Evolutionary conservation across 768 basidiomycete genomes (phyloP).

Genomic region (Boletus vinaceobasis): DNA sequence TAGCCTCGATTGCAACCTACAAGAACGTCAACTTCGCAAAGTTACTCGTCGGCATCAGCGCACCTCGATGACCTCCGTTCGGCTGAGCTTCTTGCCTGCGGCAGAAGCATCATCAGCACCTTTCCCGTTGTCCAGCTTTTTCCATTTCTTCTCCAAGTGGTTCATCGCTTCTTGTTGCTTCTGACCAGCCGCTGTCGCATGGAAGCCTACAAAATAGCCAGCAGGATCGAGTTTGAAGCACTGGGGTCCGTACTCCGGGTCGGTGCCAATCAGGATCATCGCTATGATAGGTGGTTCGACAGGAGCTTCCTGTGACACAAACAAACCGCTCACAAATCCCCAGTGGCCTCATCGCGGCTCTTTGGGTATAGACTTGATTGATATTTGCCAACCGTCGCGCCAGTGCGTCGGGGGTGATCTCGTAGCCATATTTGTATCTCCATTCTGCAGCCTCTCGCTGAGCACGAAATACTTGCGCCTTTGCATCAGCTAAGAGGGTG

Average conservation of each 20-base stretch:
- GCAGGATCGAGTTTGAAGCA: conserved; percentile 98
- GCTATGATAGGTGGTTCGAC: conserved; percentile 45
- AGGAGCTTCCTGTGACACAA: not conserved
- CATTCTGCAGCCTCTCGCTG: conserved; percentile 88
- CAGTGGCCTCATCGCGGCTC: conserved; percentile 93
- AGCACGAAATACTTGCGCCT: conserved; percentile 83
- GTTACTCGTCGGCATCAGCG: conserved; percentile 18
- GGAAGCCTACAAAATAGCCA: conserved; percentile 97
- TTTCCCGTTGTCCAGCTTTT: conserved; percentile 77
- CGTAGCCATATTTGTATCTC: conserved; percentile 95
- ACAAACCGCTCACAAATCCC: conserved; percentile 72
- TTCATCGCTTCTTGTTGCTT: conserved; percentile 99
- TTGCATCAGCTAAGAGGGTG: conserved; percentile 72
- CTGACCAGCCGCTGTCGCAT: conserved; percentile 92
- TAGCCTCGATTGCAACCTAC: conserved; percentile 90
- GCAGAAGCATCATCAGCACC: conserved; percentile 77
- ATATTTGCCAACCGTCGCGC: conserved; percentile 94
- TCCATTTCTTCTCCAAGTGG: conserved; percentile 98
- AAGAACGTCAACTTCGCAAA: not conserved
- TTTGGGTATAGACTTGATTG: conserved; percentile 98
- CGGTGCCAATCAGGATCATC: conserved; percentile 93
- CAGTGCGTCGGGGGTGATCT: conserved; percentile 96
- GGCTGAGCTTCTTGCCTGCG: conserved; percentile 69
- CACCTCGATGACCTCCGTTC: conserved; percentile 88
- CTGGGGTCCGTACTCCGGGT: conserved; percentile 91